A percentile compares a stretch with the other conserved stretches of the same genome.
phyloP scores from a whole-genome alignment of 1,284 basidiomycete species.

The Anthracocystis walkeri region DNA sequence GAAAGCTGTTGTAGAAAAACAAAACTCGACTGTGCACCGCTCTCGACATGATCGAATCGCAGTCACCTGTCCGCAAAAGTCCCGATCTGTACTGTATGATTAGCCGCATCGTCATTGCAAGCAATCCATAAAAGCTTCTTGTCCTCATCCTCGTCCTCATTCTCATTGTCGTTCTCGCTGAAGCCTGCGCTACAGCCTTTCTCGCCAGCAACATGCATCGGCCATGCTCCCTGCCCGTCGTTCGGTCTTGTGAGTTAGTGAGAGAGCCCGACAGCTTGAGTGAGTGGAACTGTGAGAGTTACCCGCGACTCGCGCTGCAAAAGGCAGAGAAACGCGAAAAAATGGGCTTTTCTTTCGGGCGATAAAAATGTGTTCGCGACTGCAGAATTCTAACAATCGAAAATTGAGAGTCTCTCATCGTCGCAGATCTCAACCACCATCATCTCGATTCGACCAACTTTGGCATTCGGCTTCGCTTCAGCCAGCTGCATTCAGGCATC shows the following conservation, averaged over 20 bases:
- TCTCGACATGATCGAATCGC: background rate
- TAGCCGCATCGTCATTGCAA: constrained; percentile 9
- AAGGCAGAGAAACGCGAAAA: background rate
- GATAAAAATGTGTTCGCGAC: constrained; percentile 18
- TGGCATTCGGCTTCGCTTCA: constrained; percentile 17
- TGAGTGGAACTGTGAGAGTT: background rate
- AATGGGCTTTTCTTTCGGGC: constrained; percentile 21
- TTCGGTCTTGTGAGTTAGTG: too few species aligned
- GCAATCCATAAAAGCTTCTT: background rate
- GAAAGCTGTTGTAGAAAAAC: background rate
- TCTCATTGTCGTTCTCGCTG: too few species aligned
- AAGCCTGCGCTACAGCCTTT: too few species aligned
- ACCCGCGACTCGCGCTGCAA: constrained; percentile 5
- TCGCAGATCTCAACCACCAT: constrained; percentile 30
- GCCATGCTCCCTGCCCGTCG: too few species aligned
- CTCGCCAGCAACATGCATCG: too few species aligned
- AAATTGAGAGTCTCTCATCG: constrained; percentile 12
- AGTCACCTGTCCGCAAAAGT: constrained; percentile 1
- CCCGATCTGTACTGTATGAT: constrained; percentile 14
- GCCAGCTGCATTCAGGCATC: constrained; percentile 9
- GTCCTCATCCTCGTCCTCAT: too few species aligned
- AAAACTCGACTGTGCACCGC: background rate
- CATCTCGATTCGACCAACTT: constrained; percentile 19
- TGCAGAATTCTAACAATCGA: constrained; percentile 3
- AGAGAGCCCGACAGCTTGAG: background rate